These are phyloP conservation scores for Leptomonas seymouri DNA, from an alignment of 208 protist genomes.

Conservation along the genomic window DNA sequence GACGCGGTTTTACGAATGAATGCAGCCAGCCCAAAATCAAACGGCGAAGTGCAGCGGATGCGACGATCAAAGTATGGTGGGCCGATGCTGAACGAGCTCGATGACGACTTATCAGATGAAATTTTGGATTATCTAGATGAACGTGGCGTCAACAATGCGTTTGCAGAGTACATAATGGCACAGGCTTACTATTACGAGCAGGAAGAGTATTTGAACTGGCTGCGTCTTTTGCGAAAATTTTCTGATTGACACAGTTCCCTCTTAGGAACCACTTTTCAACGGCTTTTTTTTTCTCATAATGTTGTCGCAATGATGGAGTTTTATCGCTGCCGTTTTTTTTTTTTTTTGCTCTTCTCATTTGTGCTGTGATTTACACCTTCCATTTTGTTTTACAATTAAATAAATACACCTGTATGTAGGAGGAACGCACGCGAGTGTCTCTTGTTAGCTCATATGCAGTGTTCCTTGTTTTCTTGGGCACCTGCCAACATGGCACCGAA, in stretches of 20 bases:
- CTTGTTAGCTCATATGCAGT: too few species aligned
- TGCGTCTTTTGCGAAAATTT: slow-evolving; percentile 68
- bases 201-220: slow-evolving; percentile 84
- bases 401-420: too few species aligned
- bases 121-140: slow-evolving; percentile 89
- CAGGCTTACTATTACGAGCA: slow-evolving; percentile 85
- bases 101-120: slow-evolving; percentile 89
- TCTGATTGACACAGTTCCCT: slow-evolving; percentile 37
- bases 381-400: not conserved
- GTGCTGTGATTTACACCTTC: not conserved
- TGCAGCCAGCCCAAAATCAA: slow-evolving; percentile 6
- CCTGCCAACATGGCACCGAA: too few species aligned
- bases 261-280: not conserved
- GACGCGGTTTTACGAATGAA: slow-evolving; percentile 3
- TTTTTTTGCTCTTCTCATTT: not conserved
- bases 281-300: not conserved
- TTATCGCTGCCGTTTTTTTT: not conserved
- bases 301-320: not conserved
- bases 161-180: slow-evolving; percentile 87
- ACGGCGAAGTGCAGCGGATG: slow-evolving; percentile 28
- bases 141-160: slow-evolving; percentile 84
- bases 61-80: slow-evolving; percentile 61
- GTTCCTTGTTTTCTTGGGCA: too few species aligned
- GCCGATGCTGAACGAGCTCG: slow-evolving; percentile 84
- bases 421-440: too few species aligned